Evolutionary conservation across 371 early-diverging fungal species (phyloP).

Genomic region (Choanephora cucurbitarum): DNA sequence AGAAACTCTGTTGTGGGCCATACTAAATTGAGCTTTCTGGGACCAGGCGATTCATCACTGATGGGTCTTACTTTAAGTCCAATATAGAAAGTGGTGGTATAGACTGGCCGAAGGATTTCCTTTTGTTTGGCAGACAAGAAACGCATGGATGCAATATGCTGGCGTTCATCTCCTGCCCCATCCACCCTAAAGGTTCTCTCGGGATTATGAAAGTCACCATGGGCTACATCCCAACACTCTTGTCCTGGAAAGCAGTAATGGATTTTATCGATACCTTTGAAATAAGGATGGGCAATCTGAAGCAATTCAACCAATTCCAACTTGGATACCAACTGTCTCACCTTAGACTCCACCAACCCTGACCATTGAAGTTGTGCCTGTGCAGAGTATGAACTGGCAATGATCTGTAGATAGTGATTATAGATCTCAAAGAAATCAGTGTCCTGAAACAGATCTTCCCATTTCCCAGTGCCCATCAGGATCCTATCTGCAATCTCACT

Average conservation of each 20-base stretch:
- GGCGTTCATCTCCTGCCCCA: conserved; percentile 22
- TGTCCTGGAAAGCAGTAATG: conserved; percentile 58
- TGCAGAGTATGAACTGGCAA: conserved; percentile 72
- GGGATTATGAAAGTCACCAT: conserved; percentile 52
- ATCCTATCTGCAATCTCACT: conserved; percentile 73
- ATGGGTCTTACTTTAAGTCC: conserved; percentile 57
- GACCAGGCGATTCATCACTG: conserved; percentile 46
- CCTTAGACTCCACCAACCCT: conserved; percentile 78
- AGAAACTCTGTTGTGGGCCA: conserved; percentile 81
- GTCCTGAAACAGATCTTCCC: conserved; percentile 79
- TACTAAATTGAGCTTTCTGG: conserved; percentile 66
- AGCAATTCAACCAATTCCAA: conserved; percentile 83
- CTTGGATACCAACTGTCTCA: conserved; percentile 86
- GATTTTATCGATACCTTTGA: conserved; percentile 77
- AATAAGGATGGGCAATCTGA: conserved; percentile 83
- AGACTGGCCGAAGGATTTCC: conserved; percentile 31
- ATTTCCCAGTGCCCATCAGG: conserved; percentile 62
- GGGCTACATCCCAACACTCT: conserved; percentile 64
- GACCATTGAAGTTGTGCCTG: conserved; percentile 77
- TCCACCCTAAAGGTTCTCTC: conserved; percentile 33
- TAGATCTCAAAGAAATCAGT: conserved; percentile 92
- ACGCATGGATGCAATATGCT: conserved; percentile 31
- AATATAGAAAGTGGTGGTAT: conserved; percentile 85
- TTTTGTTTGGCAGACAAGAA: conserved; percentile 34
- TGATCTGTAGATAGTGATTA: conserved; percentile 91